Conservation (phyloP, 2,329 filamentous ascomycete genomes). For the Dactylella cylindrospora region DNA sequence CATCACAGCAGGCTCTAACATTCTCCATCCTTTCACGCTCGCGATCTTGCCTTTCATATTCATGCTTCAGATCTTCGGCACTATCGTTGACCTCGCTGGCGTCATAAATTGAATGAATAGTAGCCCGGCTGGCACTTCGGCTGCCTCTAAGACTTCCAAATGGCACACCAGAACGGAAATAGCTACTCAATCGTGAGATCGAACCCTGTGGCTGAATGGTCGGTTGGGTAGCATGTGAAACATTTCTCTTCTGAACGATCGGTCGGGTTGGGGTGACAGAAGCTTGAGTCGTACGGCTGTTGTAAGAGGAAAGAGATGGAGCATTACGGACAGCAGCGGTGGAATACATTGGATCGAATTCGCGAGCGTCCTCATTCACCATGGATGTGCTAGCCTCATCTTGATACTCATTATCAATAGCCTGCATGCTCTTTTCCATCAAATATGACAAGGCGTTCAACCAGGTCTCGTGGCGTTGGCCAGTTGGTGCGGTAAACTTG, state of each 20-base stretch:
- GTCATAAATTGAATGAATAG: constrained; percentile 58
- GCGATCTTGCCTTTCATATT: constrained; percentile 75
- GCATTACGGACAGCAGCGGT: constrained; percentile 56
- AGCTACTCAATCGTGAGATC: constrained; percentile 63
- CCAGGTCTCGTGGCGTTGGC: constrained; percentile 96
- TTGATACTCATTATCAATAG: constrained; percentile 61
- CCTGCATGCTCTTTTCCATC: constrained; percentile 69
- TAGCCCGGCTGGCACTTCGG: constrained; percentile 55
- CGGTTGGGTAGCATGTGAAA: constrained; percentile 33
- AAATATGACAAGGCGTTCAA: constrained; percentile 96
- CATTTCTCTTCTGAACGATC: constrained; percentile 38
- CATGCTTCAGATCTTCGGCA: constrained; percentile 76
- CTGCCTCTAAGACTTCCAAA: constrained; percentile 59
- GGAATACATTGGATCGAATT: constrained; percentile 72
- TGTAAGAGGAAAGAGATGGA: constrained; percentile 76
- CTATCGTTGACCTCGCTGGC: constrained; percentile 68
- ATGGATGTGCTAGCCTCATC: constrained; percentile 51
- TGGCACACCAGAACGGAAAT: constrained; percentile 56
- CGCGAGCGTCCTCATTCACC: constrained; percentile 63
- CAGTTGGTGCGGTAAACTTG: constrained; percentile 92
- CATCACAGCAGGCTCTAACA: constrained; percentile 95
- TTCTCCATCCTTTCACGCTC: constrained; percentile 85
- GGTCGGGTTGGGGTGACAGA: constrained; percentile 58
- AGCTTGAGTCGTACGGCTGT: constrained; percentile 69
- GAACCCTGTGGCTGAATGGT: constrained; percentile 54